These are phyloP conservation scores for Beauveria sp. DNA, from an alignment of 2,329 filamentous ascomycete species.

Conservation along the genomic window DNA sequence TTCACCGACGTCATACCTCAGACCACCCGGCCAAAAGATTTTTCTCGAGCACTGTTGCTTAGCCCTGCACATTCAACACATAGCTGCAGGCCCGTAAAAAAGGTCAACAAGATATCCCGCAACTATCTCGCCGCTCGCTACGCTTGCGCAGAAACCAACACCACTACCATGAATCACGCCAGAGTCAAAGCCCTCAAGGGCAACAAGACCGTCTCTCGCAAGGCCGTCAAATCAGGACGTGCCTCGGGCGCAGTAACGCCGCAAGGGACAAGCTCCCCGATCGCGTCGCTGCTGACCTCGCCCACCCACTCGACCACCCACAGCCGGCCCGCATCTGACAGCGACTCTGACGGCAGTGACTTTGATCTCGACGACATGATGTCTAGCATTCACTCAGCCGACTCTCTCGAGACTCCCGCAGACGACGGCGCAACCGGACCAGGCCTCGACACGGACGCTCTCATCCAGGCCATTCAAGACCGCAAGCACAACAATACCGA, in stretches of 20 bases:
- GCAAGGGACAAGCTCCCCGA: slow-evolving; percentile 43
- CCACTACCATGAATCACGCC: slow-evolving; percentile 49
- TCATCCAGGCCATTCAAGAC: slow-evolving; percentile 62
- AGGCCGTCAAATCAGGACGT: slow-evolving; percentile 52
- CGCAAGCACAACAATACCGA: slow-evolving; percentile 72
- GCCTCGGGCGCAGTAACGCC: slow-evolving; percentile 52
- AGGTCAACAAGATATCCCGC: slow-evolving; percentile 16
- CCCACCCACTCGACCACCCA: slow-evolving; percentile 50
- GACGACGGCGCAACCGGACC: slow-evolving; percentile 36
- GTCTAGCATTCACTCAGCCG: slow-evolving; percentile 33
- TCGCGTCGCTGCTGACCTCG: slow-evolving; percentile 48
- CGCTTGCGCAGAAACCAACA: not conserved
- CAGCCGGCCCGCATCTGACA: slow-evolving; percentile 55
- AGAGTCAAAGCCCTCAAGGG: slow-evolving; percentile 62
- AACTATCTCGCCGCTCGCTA: not conserved
- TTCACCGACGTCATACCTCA: slow-evolving; percentile 1
- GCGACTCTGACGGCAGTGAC: slow-evolving; percentile 40
- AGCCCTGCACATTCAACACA: not conserved
- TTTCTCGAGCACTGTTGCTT: not conserved
- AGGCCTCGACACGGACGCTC: slow-evolving; percentile 52
- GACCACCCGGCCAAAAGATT: not conserved
- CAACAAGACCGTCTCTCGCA: slow-evolving; percentile 65
- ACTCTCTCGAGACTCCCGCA: slow-evolving; percentile 45
- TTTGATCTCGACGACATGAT: slow-evolving; percentile 35
- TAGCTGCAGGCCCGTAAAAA: not conserved